Evolutionary conservation across 2,329 filamentous ascomycete genomes (phyloP).

Genomic region (Cordyceps javanica): DNA sequence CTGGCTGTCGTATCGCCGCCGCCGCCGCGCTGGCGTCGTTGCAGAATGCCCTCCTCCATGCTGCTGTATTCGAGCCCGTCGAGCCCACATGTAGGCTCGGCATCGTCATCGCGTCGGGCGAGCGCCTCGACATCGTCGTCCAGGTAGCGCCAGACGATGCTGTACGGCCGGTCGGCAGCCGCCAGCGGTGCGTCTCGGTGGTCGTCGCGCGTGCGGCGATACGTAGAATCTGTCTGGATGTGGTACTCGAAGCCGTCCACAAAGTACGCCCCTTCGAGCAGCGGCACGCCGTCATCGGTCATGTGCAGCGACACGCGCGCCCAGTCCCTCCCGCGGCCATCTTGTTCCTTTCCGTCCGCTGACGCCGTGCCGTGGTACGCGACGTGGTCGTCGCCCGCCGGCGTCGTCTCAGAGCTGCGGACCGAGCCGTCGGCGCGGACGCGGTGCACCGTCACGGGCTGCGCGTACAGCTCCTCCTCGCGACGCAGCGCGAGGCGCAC

Average conservation of each 20-base stretch:
- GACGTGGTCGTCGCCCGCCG: constrained; percentile 10
- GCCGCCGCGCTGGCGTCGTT: background rate
- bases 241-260: constrained; percentile 15
- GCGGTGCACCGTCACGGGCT: constrained; percentile 8
- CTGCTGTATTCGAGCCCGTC: background rate
- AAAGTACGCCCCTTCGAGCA: constrained; percentile 15
- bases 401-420: constrained; percentile 7
- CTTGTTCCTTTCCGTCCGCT: background rate
- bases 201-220: background rate
- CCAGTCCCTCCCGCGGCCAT: constrained; percentile 3
- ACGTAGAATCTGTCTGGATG: constrained; percentile 12
- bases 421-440: constrained; percentile 11
- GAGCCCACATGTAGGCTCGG: background rate
- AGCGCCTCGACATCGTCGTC: background rate
- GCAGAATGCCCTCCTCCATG: background rate
- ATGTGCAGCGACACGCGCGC: constrained; percentile 12
- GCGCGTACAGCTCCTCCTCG: constrained; percentile 13
- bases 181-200: background rate
- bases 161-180: background rate
- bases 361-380: constrained; percentile 12
- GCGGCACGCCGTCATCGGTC: constrained; percentile 1
- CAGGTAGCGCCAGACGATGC: constrained; percentile 11
- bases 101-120: background rate
- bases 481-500: constrained; percentile 8
- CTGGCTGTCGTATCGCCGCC: constrained; percentile 4